Base-by-base conservation (phyloP, 306 rosid species). In the Argentina anserina region DNA sequence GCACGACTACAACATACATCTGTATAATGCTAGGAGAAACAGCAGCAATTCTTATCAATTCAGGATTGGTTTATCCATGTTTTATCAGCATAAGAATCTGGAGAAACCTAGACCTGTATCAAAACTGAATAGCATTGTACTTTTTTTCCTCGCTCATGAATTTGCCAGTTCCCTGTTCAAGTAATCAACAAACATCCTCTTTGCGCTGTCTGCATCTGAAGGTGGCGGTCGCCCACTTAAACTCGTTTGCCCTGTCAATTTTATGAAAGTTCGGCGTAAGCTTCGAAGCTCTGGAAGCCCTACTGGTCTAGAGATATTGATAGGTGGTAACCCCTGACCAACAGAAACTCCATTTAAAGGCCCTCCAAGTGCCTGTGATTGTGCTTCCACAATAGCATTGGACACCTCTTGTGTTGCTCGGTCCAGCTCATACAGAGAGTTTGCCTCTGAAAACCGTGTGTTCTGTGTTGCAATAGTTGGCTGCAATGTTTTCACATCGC, bases 131-230 rank as follows among this genome's bases (percentile, higher is more conserved):
- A 18, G 43, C 7, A 71, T 20, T 49, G 23, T 3, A 25, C 52
- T 65, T 50, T 12, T 31, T 56, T 67, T 41, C 46, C 34, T 76
- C 68, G 75, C 72, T 90, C 92, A 93, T 43, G 82, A 65, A 26
- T 84, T 86, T 76, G 86, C 95, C 53, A 94, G 83, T 75, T 94
- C 99, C 81, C 97, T 90, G 83, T 94, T 91, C 84, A 94, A 81
- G 87, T 94, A 94, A 75, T 94, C 99, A 70, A 94, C 86, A 39
- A 94, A 94, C 97, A 91, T 94, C 81, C 95, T 85, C 85, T 94
- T 94, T 6, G 99, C 99, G 29, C 88, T 88, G 8, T 84, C 88
- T 12, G 95, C 87, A 81, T 94, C 96, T 62, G 93, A 87, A 69
- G 99, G 96, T 34, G 97, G 97, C 0, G 99, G 96, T 0, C 72